Conservation (phyloP, 495 filamentous ascomycete species). For the Lophiostoma macrostomum region DNA sequence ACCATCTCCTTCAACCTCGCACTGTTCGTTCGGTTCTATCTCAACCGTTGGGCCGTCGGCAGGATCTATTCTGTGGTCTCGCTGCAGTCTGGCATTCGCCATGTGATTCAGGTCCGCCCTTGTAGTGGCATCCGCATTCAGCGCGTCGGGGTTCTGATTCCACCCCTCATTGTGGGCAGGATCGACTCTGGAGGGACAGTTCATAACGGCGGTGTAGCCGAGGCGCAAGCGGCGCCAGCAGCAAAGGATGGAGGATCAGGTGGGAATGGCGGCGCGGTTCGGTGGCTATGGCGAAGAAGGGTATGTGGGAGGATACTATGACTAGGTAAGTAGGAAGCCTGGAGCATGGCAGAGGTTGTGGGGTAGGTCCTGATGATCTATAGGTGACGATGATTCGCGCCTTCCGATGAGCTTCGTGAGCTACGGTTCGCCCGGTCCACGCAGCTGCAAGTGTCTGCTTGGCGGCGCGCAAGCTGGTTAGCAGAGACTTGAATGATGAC, state of each 20-base stretch:
- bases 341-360: too few relatives aligned
- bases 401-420: too few relatives aligned
- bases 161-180: constrained; percentile 47
- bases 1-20: constrained; percentile 7
- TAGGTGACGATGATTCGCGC: too few relatives aligned
- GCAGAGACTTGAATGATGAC: too few relatives aligned
- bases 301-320: too few relatives aligned
- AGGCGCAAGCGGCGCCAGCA: background rate
- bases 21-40: constrained; percentile 13
- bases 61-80: constrained; percentile 37
- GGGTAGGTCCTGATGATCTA: too few relatives aligned
- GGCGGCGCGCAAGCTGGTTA: too few relatives aligned
- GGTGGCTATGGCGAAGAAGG: too few relatives aligned
- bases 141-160: constrained; percentile 57
- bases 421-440: too few relatives aligned
- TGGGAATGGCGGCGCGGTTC: background rate
- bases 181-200: constrained; percentile 55
- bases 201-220: constrained; percentile 42
- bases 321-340: too few relatives aligned
- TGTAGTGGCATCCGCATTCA: constrained; percentile 56
- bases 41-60: constrained; percentile 25
- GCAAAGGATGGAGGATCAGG: background rate
- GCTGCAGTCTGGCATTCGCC: constrained; percentile 50
- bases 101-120: constrained; percentile 58
- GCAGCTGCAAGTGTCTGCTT: too few relatives aligned